Evolutionary conservation across 805 yeast species (phyloP).

Genomic region (Wickerhamiella australiensis): DNA sequence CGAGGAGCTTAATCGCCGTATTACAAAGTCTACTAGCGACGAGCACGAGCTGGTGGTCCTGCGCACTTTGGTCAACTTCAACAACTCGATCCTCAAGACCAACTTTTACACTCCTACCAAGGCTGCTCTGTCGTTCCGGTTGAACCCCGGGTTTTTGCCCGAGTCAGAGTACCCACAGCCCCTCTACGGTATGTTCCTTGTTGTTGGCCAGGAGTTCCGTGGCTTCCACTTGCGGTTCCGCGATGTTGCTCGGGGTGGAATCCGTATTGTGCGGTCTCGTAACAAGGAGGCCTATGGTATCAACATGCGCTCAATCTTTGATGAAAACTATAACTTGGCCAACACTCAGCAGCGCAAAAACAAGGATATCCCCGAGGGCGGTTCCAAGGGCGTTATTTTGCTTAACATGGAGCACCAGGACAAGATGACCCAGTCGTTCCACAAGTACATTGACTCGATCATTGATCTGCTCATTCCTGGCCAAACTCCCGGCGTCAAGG

Average conservation of each 20-base stretch:
- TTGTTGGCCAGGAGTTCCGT: conserved; percentile 91
- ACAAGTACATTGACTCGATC: conserved; percentile 83
- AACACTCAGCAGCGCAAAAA: conserved; percentile 92
- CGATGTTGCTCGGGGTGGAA: conserved; percentile 97
- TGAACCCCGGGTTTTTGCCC: conserved; percentile 79
- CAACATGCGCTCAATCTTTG: conserved; percentile 80
- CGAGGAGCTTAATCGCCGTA: conserved; percentile 56
- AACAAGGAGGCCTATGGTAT: conserved; percentile 72
- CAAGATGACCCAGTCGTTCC: conserved; percentile 72
- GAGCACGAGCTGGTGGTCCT: conserved; percentile 74
- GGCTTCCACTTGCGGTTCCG: conserved; percentile 96
- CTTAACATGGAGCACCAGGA: conserved; percentile 60
- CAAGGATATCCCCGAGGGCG: conserved; percentile 98
- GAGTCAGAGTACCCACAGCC: conserved; percentile 77
- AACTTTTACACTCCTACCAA: conserved; percentile 89
- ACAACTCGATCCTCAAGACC: conserved; percentile 79
- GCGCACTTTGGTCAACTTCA: conserved; percentile 71
- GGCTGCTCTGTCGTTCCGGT: conserved; percentile 87
- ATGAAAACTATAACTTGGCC: conserved; percentile 93
- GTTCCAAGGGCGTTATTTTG: conserved; percentile 92
- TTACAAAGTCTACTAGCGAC: conserved; percentile 55
- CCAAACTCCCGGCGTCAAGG: conserved; percentile 62
- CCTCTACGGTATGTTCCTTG: conserved; percentile 88
- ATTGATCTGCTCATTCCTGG: conserved; percentile 72
- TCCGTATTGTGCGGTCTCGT: conserved; percentile 82